Evolutionary conservation across 768 basidiomycete genomes (phyloP).

Genomic region (Termitomyces sp.): DNA sequence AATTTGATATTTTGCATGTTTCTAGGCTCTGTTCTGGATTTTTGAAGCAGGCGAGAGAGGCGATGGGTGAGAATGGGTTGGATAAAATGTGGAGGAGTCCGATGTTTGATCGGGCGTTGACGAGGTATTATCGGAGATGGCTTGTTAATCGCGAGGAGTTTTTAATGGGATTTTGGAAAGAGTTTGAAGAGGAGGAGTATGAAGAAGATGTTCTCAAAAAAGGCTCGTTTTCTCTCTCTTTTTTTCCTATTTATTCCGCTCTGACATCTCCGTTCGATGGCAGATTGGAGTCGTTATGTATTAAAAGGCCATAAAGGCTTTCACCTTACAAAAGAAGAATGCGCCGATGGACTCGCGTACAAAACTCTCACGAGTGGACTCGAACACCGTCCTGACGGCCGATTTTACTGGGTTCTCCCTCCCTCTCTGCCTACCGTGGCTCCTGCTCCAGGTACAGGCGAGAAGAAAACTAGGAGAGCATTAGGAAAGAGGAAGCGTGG

Average conservation of each 20-base stretch:
- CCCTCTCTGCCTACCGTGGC: no score
- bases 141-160: slow-evolving; percentile 36
- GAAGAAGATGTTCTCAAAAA: slow-evolving; percentile 33
- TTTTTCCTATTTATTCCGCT: neutral
- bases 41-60: slow-evolving; percentile 28
- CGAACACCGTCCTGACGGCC: neutral
- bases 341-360: neutral
- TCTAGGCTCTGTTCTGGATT: slow-evolving; percentile 34
- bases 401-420: slow-evolving; percentile 1
- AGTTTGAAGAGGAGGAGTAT: slow-evolving; percentile 42
- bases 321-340: slow-evolving; percentile 31
- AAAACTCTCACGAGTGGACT: neutral
- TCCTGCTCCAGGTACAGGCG: no score
- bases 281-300: slow-evolving; percentile 38
- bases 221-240: slow-evolving; percentile 21
- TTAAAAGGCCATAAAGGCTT: slow-evolving; percentile 40
- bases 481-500: neutral
- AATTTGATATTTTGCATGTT: slow-evolving; percentile 42
- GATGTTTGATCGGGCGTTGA: slow-evolving; percentile 40
- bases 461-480: neutral
- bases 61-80: slow-evolving; percentile 23
- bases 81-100: slow-evolving; percentile 35
- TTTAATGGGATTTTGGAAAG: slow-evolving; percentile 33
- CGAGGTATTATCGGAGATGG: slow-evolving; percentile 40
- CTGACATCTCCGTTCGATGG: neutral